Evolutionary conservation across 495 filamentous ascomycete genomes (phyloP).

Genomic region (Xylaria longipes): DNA sequence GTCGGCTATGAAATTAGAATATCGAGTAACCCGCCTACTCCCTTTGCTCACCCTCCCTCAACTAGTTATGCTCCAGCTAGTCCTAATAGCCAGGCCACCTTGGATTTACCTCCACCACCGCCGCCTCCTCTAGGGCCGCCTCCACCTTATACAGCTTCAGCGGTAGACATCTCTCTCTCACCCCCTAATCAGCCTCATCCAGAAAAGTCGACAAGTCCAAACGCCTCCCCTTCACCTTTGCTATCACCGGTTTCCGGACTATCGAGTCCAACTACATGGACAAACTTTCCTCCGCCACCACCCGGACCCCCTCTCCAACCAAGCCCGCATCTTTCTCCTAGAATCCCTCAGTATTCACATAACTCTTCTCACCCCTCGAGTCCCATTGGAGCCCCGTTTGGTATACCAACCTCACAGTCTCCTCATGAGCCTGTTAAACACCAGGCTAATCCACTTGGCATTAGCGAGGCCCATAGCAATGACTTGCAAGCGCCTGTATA

Average conservation of each 20-base stretch:
- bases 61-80: not conserved
- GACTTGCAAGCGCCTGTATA: not conserved
- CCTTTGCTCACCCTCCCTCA: not conserved
- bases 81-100: not conserved
- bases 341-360: slow-evolving; percentile 14
- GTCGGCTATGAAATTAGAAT: slow-evolving; percentile 25
- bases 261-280: slow-evolving; percentile 8
- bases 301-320: slow-evolving; percentile 26
- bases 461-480: not conserved
- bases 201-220: not conserved
- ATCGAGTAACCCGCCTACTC: not conserved
- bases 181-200: not conserved
- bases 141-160: slow-evolving; percentile 27
- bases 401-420: not conserved
- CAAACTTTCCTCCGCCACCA: slow-evolving; percentile 27
- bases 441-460: not conserved
- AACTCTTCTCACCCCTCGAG: not conserved
- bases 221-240: not conserved
- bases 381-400: not conserved
- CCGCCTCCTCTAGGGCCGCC: slow-evolving; percentile 9
- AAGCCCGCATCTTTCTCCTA: slow-evolving; percentile 5
- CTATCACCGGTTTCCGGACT: not conserved
- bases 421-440: not conserved
- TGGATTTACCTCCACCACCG: slow-evolving; percentile 1
- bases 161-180: not conserved